These are phyloP conservation scores for Pseudogymnoascus sp. DNA, from an alignment of 2,329 filamentous ascomycete genomes.

Conservation along the genomic window DNA sequence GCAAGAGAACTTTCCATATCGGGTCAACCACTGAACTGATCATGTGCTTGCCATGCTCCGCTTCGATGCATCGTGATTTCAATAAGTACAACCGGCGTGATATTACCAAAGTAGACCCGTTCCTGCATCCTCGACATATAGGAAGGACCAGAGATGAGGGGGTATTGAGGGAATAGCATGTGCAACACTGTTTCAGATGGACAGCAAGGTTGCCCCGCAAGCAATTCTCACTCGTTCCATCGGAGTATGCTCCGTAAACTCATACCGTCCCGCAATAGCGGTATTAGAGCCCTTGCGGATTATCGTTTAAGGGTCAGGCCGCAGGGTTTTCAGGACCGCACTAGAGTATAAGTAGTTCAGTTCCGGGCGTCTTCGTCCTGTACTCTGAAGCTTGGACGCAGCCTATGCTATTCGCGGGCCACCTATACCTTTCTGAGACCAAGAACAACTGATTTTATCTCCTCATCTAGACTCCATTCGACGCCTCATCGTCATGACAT, in stretches of 20 bases:
- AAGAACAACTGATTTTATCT: not conserved
- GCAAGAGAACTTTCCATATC: constrained; percentile 4
- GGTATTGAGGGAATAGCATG: not conserved
- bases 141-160: not conserved
- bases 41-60: not conserved
- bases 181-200: not conserved
- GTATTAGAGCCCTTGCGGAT: not conserved
- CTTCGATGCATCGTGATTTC: constrained; percentile 5
- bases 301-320: not conserved
- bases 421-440: not conserved
- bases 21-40: not conserved
- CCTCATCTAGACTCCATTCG: not conserved
- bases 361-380: not conserved
- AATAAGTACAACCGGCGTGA: not conserved
- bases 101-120: not conserved
- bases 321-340: not conserved
- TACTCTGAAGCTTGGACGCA: not conserved
- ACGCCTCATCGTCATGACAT: not conserved
- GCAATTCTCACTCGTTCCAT: not conserved
- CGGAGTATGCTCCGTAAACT: not conserved
- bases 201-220: not conserved
- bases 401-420: not conserved
- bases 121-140: not conserved
- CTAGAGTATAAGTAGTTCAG: constrained; percentile 5
- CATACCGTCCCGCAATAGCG: not conserved